Percentiles rank a stretch among this genome's conserved stretches.
Conservation (phyloP, 75 land plant species). For the Chamaecyparis obtusa region DNA sequence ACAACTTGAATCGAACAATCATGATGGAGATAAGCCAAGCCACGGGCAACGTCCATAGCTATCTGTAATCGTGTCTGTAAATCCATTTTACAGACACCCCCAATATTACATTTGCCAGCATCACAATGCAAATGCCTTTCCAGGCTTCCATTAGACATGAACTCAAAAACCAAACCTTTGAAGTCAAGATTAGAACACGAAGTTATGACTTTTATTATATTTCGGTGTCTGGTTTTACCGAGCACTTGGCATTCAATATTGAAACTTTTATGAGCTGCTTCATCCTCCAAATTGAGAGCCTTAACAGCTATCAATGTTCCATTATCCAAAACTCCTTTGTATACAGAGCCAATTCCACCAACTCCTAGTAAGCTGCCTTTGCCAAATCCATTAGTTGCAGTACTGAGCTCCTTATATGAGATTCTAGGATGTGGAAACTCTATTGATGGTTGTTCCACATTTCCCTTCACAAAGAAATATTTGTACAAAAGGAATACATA, state of each 20-base stretch:
- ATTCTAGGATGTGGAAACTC: not conserved
- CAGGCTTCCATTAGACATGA: constrained; percentile 47
- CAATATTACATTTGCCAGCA: not conserved
- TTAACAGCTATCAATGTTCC: constrained; percentile 45
- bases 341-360: constrained; percentile 37
- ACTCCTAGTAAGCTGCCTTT: constrained; percentile 34
- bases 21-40: constrained; percentile 21
- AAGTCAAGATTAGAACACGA: constrained; percentile 39
- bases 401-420: constrained; percentile 4
- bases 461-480: not conserved
- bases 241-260: constrained; percentile 40
- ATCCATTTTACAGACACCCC: not conserved
- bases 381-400: constrained; percentile 30
- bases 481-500: not conserved
- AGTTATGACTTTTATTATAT: constrained; percentile 44
- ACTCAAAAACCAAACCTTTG: constrained; percentile 50
- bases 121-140: constrained; percentile 17
- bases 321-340: constrained; percentile 34
- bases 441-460: not conserved
- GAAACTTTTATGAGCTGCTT: constrained; percentile 38
- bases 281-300: constrained; percentile 24
- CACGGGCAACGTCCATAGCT: constrained; percentile 19
- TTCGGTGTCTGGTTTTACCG: constrained; percentile 40
- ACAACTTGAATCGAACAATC: not conserved
- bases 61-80: constrained; percentile 8